A percentile compares a stretch with the other conserved stretches of the same genome.
These are phyloP conservation scores for Ustilago trichophora DNA, from an alignment of 1,284 basidiomycete genomes.

Conservation along the genomic window DNA sequence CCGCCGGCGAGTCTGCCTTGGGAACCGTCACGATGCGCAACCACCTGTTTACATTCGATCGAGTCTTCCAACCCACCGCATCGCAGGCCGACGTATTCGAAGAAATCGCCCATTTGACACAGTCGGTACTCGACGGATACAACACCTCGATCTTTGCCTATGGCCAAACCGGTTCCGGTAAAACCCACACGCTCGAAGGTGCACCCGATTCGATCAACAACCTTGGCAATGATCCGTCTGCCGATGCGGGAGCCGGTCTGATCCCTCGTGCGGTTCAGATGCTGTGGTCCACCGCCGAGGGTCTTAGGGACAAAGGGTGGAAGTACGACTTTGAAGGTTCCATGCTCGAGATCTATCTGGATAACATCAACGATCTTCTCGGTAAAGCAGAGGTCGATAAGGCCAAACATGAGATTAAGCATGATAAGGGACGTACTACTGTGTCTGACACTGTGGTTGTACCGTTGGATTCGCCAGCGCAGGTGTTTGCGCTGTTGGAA, in stretches of 20 bases:
- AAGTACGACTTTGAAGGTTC: slow-evolving; percentile 89
- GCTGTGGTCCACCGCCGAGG: slow-evolving; percentile 81
- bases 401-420: slow-evolving; percentile 94
- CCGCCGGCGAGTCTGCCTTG: slow-evolving; percentile 81
- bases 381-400: slow-evolving; percentile 83
- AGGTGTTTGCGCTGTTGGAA: slow-evolving; percentile 80
- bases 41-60: slow-evolving; percentile 84
- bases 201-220: slow-evolving; percentile 71
- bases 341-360: slow-evolving; percentile 94
- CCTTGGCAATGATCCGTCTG: slow-evolving; percentile 35
- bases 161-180: slow-evolving; percentile 76
- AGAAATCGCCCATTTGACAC: slow-evolving; percentile 88
- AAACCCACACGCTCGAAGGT: slow-evolving; percentile 92
- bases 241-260: slow-evolving; percentile 80
- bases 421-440: slow-evolving; percentile 78
- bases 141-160: slow-evolving; percentile 93
- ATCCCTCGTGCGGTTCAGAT: slow-evolving; percentile 92
- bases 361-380: slow-evolving; percentile 93
- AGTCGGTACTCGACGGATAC: slow-evolving; percentile 91
- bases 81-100: slow-evolving; percentile 88
- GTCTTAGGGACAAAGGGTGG: slow-evolving; percentile 86
- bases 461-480: slow-evolving; percentile 78
- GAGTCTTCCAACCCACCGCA: slow-evolving; percentile 82
- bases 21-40: slow-evolving; percentile 83
- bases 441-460: slow-evolving; percentile 82